phyloP scores from a whole-genome alignment of 176 grass and related monocot species.

The Raddia guianensis region DNA sequence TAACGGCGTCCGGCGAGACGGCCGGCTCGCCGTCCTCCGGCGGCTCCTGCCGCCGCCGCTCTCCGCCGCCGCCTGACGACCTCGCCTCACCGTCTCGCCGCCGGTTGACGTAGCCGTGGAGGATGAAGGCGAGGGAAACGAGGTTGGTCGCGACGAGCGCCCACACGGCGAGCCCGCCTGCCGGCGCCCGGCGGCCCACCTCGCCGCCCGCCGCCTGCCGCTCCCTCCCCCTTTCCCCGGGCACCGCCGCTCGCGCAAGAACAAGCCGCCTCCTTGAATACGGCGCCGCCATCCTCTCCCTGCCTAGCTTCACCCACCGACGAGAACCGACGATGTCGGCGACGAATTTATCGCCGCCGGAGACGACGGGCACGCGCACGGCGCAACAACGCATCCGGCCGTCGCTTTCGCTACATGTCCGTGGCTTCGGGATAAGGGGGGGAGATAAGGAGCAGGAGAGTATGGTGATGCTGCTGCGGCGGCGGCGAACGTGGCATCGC shows the following conservation, averaged over 20 bases:
- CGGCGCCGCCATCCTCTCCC: neutral
- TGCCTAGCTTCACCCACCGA: neutral
- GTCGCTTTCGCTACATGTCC: neutral
- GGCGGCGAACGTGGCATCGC: too few species aligned
- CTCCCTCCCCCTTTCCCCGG: neutral
- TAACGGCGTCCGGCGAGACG: constrained; percentile 44
- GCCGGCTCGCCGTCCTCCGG: neutral
- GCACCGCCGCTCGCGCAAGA: neutral
- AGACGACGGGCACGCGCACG: too few species aligned
- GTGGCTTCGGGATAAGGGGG: too few species aligned
- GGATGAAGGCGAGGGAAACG: neutral
- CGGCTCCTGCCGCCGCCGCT: neutral
- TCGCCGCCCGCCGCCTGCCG: neutral
- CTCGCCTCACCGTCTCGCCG: too few species aligned
- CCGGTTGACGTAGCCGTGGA: neutral
- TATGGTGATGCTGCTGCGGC: too few species aligned
- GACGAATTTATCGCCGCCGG: neutral
- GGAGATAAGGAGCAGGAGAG: too few species aligned
- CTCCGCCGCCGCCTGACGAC: neutral
- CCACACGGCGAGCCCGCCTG: neutral
- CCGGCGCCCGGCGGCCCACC: neutral
- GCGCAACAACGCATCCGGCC: neutral
- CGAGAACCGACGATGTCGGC: neutral
- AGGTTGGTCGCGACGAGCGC: neutral
- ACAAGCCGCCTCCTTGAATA: neutral